phyloP scores from a whole-genome alignment of 306 rosid species.

The Medicago ruthenica region DNA sequence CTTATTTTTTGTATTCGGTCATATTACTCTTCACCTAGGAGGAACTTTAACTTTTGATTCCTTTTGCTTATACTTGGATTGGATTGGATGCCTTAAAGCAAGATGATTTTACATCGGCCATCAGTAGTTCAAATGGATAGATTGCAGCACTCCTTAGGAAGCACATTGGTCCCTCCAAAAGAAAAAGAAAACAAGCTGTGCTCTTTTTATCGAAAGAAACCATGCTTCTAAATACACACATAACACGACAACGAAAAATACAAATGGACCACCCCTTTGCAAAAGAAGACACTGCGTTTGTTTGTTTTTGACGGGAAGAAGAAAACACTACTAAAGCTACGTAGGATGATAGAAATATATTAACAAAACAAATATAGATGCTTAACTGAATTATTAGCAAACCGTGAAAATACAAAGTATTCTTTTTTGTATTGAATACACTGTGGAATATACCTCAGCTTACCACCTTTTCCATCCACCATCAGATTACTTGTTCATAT shows the following conservation, averaged over 20 bases:
- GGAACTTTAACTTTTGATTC: neutral
- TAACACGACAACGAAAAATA: neutral
- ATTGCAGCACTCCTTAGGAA: neutral
- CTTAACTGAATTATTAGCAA: slow-evolving; percentile 32
- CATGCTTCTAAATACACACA: neutral
- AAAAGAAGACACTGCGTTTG: neutral
- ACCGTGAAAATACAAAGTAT: neutral
- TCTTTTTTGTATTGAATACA: slow-evolving; percentile 23
- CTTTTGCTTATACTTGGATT: neutral
- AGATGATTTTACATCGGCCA: neutral
- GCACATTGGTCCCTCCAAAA: slow-evolving; percentile 1
- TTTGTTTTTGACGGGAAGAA: no score
- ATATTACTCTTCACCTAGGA: neutral
- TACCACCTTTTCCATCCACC: slow-evolving; percentile 28
- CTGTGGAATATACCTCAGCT: slow-evolving; percentile 16
- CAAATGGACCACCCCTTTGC: neutral
- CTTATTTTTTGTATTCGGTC: neutral
- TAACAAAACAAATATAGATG: neutral
- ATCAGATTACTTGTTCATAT: slow-evolving; percentile 29
- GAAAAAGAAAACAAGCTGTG: neutral
- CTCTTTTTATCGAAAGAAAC: neutral
- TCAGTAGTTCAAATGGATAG: neutral
- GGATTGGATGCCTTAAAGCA: neutral
- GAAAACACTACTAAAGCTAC: neutral
- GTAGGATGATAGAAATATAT: neutral